Evolutionary conservation across 1,139 yeast genomes (phyloP).

Genomic region (Candida labiduridarum): DNA sequence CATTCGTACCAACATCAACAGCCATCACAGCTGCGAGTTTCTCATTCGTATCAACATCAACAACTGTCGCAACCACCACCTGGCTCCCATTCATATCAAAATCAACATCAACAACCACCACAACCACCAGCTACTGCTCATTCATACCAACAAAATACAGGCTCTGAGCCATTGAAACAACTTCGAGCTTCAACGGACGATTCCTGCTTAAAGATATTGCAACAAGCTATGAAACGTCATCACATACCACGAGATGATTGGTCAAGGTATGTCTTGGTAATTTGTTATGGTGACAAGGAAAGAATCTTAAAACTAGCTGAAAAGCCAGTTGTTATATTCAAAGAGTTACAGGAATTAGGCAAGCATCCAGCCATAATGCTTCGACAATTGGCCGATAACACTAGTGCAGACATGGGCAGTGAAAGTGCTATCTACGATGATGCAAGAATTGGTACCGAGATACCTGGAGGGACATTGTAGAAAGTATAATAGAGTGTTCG

Average conservation of each 20-base stretch:
- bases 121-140: background rate
- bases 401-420: slow-evolving; percentile 32
- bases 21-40: background rate
- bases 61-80: slow-evolving; percentile 2
- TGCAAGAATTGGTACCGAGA: slow-evolving; percentile 48
- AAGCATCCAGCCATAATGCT: slow-evolving; percentile 93
- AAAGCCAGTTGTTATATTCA: slow-evolving; percentile 85
- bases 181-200: slow-evolving; percentile 88
- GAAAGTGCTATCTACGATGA: slow-evolving; percentile 40
- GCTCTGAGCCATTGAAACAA: slow-evolving; percentile 76
- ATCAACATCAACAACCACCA: background rate
- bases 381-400: slow-evolving; percentile 64
- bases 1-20: slow-evolving; percentile 5
- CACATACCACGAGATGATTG: slow-evolving; percentile 80
- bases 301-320: slow-evolving; percentile 82
- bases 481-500: background rate
- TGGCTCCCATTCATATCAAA: background rate
- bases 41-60: background rate
- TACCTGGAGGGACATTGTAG: slow-evolving; percentile 58
- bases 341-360: slow-evolving; percentile 84
- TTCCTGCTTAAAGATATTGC: slow-evolving; percentile 85
- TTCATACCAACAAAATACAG: slow-evolving; percentile 3
- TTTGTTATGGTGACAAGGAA: slow-evolving; percentile 90
- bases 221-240: slow-evolving; percentile 88
- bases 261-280: slow-evolving; percentile 86